A percentile compares a stretch with the other conserved stretches of the same genome.
These are phyloP conservation scores for Wickerhamiella kurtzmanii DNA, from an alignment of 805 yeast genomes.

Conservation along the genomic window DNA sequence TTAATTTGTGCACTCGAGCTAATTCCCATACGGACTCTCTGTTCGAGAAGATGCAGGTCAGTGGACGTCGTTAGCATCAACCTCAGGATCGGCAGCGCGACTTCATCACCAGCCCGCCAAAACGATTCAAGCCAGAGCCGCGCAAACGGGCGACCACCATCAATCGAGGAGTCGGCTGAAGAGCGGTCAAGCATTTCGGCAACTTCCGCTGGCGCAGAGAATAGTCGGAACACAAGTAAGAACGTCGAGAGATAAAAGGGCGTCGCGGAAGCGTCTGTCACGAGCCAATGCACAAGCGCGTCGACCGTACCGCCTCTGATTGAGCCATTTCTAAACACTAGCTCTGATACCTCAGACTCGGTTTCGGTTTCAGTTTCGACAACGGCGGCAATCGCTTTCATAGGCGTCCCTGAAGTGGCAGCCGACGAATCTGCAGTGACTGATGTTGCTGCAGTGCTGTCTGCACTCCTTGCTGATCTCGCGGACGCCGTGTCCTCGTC, in stretches of 20 bases:
- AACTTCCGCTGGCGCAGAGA: conserved; percentile 51
- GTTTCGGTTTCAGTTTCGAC: neutral
- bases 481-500: neutral
- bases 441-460: neutral
- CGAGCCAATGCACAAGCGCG: conserved; percentile 21
- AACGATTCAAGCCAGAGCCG: conserved; percentile 71
- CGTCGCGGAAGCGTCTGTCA: conserved; percentile 11
- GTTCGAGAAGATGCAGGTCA: neutral
- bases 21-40: neutral
- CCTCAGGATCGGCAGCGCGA: conserved; percentile 28
- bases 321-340: conserved; percentile 16
- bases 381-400: conserved; percentile 1
- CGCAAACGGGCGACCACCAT: conserved; percentile 28
- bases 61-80: conserved; percentile 2
- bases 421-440: neutral
- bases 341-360: conserved; percentile 5
- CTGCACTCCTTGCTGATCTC: no score
- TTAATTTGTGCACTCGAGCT: neutral
- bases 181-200: conserved; percentile 54
- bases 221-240: conserved; percentile 62
- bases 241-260: conserved; percentile 55
- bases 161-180: conserved; percentile 22
- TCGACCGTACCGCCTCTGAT: conserved; percentile 26
- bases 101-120: conserved; percentile 60
- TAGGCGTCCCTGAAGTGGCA: no score